Evolutionary conservation across 2,329 filamentous ascomycete genomes (phyloP), one percentile per base, ranked within the genome.

Genomic region (Fonsecaea pugnacius): DNA sequence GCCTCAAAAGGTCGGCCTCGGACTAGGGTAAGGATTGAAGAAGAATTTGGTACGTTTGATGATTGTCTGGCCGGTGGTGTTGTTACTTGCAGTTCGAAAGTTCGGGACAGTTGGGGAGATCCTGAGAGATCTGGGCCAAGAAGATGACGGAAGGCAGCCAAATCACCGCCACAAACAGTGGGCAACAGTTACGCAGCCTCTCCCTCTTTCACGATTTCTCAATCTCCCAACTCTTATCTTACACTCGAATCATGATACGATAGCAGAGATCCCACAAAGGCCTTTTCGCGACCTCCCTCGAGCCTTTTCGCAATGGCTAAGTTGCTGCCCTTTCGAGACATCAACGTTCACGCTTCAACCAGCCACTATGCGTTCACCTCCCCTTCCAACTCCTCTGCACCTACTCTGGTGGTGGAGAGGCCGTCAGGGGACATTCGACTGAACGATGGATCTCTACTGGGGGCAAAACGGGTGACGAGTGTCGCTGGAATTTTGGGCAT

Each of bases 281-380:
- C 35, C 27, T 48, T 36, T 52, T n/a, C 16, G 24, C n/a, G 24
- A 46, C 54, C 38, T 32, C n/a, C 43, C 46, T 36, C 36, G 32
- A 48, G 32, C 50, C 53, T 18, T 14, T 33, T 38, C 57, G 59
- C 43, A 40, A 70, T 70, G 69, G 69, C 69, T 16, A 60, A 60
- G 62, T 76, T 79, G 60, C 81, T 89, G 62, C 95, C 94, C 24
- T 99, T 93, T 79, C 87, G 94, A 75, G 95, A 99, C 82, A 96
- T 98, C 82, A 99, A 98, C 78, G 88, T 99, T 77, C 92, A 96
- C 78, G 91, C 92, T 70, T 92, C 94, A 58, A 84, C 91, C 72
- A 91, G 94, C 73, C 90, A 95, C 75, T 99, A 99, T 83, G 91
- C 92, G 72, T 99, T 99, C 79, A 93, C 91, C 43, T 99, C 95